A percentile compares a stretch with the other conserved stretches of the same genome.
Conservation (phyloP, 129 eudicot species). For the Ambrosia trifida region DNA sequence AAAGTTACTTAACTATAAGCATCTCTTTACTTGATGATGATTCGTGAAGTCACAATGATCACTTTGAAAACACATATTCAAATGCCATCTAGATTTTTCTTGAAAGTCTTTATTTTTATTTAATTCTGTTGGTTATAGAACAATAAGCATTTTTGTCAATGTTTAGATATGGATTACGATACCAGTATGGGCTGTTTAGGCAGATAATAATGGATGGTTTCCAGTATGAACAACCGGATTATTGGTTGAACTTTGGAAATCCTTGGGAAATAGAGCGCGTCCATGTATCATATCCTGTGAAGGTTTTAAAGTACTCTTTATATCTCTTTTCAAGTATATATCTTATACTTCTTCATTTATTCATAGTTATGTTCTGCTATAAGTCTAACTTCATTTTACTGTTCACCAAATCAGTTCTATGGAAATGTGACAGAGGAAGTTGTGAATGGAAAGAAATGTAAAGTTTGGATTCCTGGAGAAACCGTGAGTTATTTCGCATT, state of each 20-base stretch:
- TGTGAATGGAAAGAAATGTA: conserved; percentile 44
- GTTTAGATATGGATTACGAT: conserved; percentile 59
- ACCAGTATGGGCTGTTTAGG: conserved; percentile 61
- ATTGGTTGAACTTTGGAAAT: conserved; percentile 62
- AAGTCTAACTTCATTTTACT: conserved; percentile 13
- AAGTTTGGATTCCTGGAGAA: conserved; percentile 60
- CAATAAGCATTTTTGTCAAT: conserved; percentile 5
- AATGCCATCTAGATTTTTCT: background rate
- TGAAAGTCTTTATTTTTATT: background rate
- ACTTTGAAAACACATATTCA: background rate
- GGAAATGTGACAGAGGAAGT: conserved; percentile 51
- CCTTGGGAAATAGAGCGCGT: conserved; percentile 75
- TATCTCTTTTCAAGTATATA: conserved; percentile 1
- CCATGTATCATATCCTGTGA: conserved; percentile 62
- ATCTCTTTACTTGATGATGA: background rate
- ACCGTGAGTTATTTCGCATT: conserved; percentile 37
- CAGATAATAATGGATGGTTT: conserved; percentile 59
- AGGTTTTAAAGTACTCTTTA: conserved; percentile 37
- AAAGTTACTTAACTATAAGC: background rate
- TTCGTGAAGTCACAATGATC: background rate
- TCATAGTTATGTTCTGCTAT: background rate
- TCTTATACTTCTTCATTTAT: conserved; percentile 1
- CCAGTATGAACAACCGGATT: conserved; percentile 62
- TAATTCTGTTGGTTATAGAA: conserved; percentile 8
- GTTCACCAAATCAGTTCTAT: conserved; percentile 44